Evolutionary conservation across 768 basidiomycete genomes (phyloP), one percentile per base, ranked within the genome.

Genomic region (Lenzites betulinus): DNA sequence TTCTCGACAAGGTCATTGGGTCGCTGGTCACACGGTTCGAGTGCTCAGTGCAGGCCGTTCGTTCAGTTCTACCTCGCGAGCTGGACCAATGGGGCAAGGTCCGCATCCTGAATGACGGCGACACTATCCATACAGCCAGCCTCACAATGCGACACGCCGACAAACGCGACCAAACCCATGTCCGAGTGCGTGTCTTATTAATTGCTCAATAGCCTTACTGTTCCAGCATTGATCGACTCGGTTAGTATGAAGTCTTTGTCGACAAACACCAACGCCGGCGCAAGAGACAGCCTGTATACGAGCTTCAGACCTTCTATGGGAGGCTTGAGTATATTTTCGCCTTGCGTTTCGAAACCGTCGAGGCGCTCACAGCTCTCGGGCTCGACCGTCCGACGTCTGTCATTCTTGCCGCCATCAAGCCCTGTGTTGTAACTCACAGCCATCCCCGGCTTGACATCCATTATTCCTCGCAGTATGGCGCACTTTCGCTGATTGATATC

Each of bases 241-340:
- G 13, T 3, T 23, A 77, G 76, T 77, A 77, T 61, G 69, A 75
- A 39, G 42, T 71, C 15, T 59, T 69, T 41, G 65, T 76, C 18
- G 76, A 78, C 60, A 58, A 41, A 28, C 58, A 71, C 54, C 67
- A 70, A 2, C 56, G 51, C 9, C 39, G 60, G 16, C 58, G 41
- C 11, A 52, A 61, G 2, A 43, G 47, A 5, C 43, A 48, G 0
- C 13, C 43, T 2, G 48, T 35, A 9, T 50, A 53, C n/a, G 54
- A 59, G 28, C 15, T 39, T 8, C 28, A 44, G 16, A 64, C 68
- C 15, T 76, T 71, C 60, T 79, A 66, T 63, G 76, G 77, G 1
- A 73, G 74, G 58, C 70, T 79, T 1, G 58, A 70, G 48, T 51
- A 67, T 38, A 69, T 79, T 18, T 62, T 74, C 36, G 59, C 70